Conservation (phyloP, 202 grass and related monocot genomes). For the Saccharum hybrid region DNA sequence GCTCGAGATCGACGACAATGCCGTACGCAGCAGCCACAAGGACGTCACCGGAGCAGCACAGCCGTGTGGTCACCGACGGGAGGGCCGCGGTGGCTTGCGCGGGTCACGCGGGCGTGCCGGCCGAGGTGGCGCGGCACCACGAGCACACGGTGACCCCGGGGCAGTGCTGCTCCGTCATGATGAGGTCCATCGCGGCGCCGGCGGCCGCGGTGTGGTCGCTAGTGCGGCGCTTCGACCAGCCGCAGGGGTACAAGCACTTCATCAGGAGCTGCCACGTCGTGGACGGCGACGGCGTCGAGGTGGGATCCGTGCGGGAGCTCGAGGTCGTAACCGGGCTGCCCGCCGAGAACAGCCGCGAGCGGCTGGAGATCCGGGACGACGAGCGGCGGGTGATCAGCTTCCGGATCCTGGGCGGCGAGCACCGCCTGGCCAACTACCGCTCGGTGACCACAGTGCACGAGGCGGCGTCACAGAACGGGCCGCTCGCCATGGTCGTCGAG, state of each 20-base stretch:
- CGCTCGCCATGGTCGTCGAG: constrained; percentile 55
- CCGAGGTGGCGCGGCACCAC: constrained; percentile 56
- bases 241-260: constrained; percentile 74
- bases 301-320: constrained; percentile 69
- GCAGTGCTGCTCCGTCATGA: constrained; percentile 61
- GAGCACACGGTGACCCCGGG: constrained; percentile 48
- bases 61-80: constrained; percentile 10
- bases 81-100: constrained; percentile 22
- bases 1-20: constrained; percentile 34
- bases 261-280: constrained; percentile 59
- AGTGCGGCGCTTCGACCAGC: constrained; percentile 71
- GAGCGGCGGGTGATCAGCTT: constrained; percentile 67
- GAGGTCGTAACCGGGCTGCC: constrained; percentile 60
- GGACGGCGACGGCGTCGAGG: constrained; percentile 53
- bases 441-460: constrained; percentile 74
- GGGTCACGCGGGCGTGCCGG: constrained; percentile 30
- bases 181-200: constrained; percentile 54
- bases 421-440: constrained; percentile 75
- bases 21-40: constrained; percentile 35
- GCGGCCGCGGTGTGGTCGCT: constrained; percentile 69
- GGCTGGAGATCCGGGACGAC: constrained; percentile 79
- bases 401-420: constrained; percentile 68
- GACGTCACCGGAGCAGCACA: constrained; percentile 42
- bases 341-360: constrained; percentile 56
- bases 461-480: constrained; percentile 9